Conservation (phyloP, 176 grass and related monocot genomes). For the Panicum miliaceum region DNA sequence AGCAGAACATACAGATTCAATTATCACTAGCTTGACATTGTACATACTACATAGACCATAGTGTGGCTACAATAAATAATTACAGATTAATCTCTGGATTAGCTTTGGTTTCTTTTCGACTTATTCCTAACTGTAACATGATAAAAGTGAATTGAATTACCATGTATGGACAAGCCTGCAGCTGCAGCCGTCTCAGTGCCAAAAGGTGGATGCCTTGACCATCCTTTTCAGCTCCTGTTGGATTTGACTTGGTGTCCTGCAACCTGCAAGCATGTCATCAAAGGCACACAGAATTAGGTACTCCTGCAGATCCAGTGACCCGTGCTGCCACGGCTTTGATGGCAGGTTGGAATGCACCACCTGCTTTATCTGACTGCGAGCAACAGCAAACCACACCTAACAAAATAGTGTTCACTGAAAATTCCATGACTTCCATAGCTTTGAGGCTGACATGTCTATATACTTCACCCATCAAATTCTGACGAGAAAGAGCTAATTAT, state of each 20-base stretch:
- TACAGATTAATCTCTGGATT: conserved; percentile 1
- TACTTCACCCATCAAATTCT: background rate
- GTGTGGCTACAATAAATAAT: conserved; percentile 3
- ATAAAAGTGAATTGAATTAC: background rate
- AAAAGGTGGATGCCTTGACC: conserved; percentile 26
- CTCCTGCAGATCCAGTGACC: conserved; percentile 13
- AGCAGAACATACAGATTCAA: conserved; percentile 21
- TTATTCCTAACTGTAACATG: conserved; percentile 20
- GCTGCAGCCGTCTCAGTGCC: conserved; percentile 11
- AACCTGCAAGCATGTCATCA: conserved; percentile 42
- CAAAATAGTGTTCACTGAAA: background rate
- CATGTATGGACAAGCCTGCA: background rate
- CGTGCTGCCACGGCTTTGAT: conserved; percentile 15
- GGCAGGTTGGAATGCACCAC: conserved; percentile 3
- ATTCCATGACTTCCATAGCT: background rate
- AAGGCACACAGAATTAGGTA: conserved; percentile 44
- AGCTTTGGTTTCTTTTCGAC: background rate
- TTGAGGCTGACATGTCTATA: background rate
- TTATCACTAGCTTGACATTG: conserved; percentile 16
- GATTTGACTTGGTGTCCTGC: conserved; percentile 33
- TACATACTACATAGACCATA: conserved; percentile 29
- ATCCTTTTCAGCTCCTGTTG: conserved; percentile 12
- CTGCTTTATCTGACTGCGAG: conserved; percentile 29
- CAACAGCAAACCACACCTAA: conserved; percentile 19
- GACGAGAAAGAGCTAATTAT: background rate